Conservation (phyloP, 345 rosid species). For the Syzygium jambos region DNA sequence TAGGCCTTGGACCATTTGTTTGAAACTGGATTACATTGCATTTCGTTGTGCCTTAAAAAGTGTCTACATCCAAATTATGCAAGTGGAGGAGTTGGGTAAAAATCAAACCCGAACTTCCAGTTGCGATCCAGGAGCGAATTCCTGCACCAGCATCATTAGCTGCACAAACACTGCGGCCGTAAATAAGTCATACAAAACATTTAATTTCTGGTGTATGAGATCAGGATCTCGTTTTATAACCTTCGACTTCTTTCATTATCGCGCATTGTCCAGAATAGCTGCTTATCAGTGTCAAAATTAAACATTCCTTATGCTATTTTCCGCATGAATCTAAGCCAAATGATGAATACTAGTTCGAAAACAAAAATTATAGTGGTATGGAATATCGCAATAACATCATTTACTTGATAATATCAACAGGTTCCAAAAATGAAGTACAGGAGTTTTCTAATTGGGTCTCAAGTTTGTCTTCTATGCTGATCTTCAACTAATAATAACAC, state of each 20-base stretch:
- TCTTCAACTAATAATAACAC: neutral
- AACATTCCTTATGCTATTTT: neutral
- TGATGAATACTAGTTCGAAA: no score
- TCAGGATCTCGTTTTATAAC: constrained; percentile 13
- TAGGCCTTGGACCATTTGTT: neutral
- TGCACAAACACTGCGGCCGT: neutral
- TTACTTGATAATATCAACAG: neutral
- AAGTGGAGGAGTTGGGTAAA: neutral
- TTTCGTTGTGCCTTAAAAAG: neutral
- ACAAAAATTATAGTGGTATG: neutral
- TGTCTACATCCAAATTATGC: neutral
- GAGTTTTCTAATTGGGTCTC: neutral
- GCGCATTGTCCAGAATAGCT: constrained; percentile 86
- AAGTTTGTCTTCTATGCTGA: neutral
- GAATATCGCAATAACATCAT: neutral
- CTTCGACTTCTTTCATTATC: constrained; percentile 28
- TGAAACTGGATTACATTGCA: neutral
- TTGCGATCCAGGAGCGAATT: constrained; percentile 79
- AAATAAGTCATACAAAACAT: neutral
- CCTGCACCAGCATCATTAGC: constrained; percentile 31
- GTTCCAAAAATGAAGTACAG: neutral
- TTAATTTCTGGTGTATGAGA: neutral
- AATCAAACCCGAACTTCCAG: constrained; percentile 55
- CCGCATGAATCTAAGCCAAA: neutral
- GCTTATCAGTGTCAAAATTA: constrained; percentile 28